These are phyloP conservation scores for Penicillium italicum DNA, from an alignment of 2,329 filamentous ascomycete species.

Conservation along the genomic window DNA sequence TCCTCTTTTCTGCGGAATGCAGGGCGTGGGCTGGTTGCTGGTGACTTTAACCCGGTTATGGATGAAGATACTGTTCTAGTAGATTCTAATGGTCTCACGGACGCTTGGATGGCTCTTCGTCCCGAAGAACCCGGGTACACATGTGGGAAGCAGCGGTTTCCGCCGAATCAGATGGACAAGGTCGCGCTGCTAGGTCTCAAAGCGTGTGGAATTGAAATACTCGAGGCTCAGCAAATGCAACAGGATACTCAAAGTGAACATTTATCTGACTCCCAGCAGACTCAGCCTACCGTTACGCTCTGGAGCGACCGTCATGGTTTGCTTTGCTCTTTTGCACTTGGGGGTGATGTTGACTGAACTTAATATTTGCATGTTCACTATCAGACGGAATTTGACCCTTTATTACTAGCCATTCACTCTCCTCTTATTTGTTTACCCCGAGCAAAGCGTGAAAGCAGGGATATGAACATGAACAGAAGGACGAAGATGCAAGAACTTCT, in stretches of 20 bases:
- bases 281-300: too few species aligned
- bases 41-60: slow-evolving; percentile 43
- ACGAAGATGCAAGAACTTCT: too few species aligned
- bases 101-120: slow-evolving; percentile 35
- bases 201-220: not conserved
- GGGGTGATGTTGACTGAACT: not conserved
- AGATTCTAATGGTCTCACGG: slow-evolving; percentile 31
- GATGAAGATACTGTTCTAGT: slow-evolving; percentile 35
- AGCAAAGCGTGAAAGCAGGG: not conserved
- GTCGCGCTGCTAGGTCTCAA: slow-evolving; percentile 32
- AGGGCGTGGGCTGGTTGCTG: slow-evolving; percentile 36
- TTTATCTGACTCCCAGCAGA: not conserved
- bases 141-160: slow-evolving; percentile 34
- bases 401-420: too few species aligned
- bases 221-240: not conserved
- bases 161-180: slow-evolving; percentile 39
- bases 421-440: not conserved
- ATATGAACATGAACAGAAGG: not conserved
- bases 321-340: not conserved
- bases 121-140: slow-evolving; percentile 34
- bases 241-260: not conserved
- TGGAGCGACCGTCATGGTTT: slow-evolving; percentile 3
- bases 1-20: slow-evolving; percentile 24
- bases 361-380: not conserved
- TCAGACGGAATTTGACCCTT: not conserved